These are phyloP conservation scores for Hondaea fermentalgiana DNA, from an alignment of 108 stramenopile genomes.

Conservation along the genomic window DNA sequence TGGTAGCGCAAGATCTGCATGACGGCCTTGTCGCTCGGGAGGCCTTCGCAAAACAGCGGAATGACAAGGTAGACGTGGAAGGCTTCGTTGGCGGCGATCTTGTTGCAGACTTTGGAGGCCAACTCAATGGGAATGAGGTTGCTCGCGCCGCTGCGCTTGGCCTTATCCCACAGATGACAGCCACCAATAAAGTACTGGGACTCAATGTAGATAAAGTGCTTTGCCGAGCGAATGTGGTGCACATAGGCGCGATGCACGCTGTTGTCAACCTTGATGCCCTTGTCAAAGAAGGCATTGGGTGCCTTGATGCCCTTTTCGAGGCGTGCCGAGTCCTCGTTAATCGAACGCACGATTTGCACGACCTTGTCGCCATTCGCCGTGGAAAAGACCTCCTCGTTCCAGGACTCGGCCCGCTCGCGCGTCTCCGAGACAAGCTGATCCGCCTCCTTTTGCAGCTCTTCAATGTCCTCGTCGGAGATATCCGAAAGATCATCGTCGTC, in stretches of 20 bases:
- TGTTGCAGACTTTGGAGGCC: constrained; percentile 51
- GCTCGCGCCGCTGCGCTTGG: not conserved
- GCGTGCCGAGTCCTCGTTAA: not conserved
- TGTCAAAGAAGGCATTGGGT: not conserved
- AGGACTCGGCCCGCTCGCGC: not conserved
- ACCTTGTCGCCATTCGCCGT: not conserved
- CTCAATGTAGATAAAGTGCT: constrained; percentile 58
- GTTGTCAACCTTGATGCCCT: constrained; percentile 2
- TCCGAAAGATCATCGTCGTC: not conserved
- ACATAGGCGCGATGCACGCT: not conserved
- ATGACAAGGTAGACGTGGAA: constrained; percentile 57
- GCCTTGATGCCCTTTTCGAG: not conserved
- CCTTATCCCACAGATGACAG: not conserved
- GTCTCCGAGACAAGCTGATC: not conserved
- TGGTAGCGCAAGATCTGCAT: constrained; percentile 48
- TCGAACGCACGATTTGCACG: not conserved
- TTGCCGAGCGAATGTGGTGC: constrained; percentile 46
- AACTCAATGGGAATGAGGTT: constrained; percentile 58
- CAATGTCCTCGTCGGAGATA: not conserved
- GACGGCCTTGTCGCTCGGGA: constrained; percentile 35
- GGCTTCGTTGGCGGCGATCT: constrained; percentile 48
- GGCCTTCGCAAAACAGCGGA: constrained; percentile 57
- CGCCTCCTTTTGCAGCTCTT: not conserved
- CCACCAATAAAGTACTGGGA: constrained; percentile 24
- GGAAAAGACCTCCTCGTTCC: not conserved